Percentiles rank a stretch among this genome's conserved stretches.
Conservation (phyloP, 2,329 filamentous ascomycete species). For the Dothideomycetes sp. region DNA sequence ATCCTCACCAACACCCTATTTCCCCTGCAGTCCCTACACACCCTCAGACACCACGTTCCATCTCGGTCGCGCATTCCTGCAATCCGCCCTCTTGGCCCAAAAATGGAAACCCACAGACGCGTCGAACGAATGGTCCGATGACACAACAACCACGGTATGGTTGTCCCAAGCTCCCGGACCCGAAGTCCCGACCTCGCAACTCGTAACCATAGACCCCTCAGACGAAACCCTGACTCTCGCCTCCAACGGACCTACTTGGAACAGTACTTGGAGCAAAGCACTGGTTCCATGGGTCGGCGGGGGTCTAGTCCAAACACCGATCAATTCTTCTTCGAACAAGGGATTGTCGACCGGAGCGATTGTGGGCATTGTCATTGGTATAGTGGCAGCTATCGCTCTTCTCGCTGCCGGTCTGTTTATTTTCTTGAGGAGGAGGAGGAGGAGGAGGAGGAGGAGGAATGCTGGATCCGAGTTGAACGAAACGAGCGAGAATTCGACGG, state of each 20-base stretch:
- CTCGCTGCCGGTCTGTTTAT: constrained; percentile 14
- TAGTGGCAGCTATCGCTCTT: constrained; percentile 19
- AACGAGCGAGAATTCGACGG: neutral
- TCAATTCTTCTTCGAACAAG: constrained; percentile 16
- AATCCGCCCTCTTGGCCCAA: constrained; percentile 38
- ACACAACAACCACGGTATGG: constrained; percentile 27
- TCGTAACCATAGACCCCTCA: constrained; percentile 11
- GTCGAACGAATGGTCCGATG: neutral
- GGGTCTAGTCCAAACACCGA: neutral
- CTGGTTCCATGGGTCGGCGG: neutral
- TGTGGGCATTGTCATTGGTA: constrained; percentile 29
- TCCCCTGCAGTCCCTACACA: constrained; percentile 32
- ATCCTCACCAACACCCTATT: constrained; percentile 30
- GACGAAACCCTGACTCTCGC: constrained; percentile 12
- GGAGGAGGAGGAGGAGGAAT: neutral
- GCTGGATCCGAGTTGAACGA: neutral
- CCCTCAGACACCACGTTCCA: constrained; percentile 19
- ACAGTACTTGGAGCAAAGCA: neutral
- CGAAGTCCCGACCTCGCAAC: neutral
- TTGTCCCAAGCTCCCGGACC: constrained; percentile 36
- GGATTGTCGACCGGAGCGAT: constrained; percentile 24
- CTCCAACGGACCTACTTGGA: constrained; percentile 1
- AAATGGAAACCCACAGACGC: too few relatives aligned
- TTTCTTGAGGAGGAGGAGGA: constrained; percentile 12
- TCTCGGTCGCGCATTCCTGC: constrained; percentile 40